Base-by-base conservation (phyloP, 192 early-diverging fungal genomes). In the Coemansia sp. region DNA sequence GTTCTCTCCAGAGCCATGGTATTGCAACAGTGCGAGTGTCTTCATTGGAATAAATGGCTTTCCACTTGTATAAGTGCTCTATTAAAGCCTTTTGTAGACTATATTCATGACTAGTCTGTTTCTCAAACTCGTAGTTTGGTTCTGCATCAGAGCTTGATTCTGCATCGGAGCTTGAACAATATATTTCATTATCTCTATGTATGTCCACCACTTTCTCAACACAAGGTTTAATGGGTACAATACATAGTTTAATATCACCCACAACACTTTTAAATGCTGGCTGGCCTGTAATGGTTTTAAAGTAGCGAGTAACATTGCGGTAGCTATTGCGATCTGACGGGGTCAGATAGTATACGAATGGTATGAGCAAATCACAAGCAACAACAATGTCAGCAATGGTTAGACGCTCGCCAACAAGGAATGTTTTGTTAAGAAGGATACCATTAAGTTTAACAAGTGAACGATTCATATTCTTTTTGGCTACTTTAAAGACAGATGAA, bases 31-130 rank as follows among this genome's bases (percentile, higher is more conserved):
- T 90, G 69, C 85, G 83, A 73, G 94, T 94, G 58, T 95, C 89
- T 85, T 95, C 94, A 91, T 98, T 98, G 61, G 94, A 96, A 89
- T 98, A 98, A 84, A 93, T 89, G 64, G 94, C 91, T 88, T 98
- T 98, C 95, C 95, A 98, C 69, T 91, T 90, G 65, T 98, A 20
- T 20, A 20, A 20, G 20, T 1, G 20, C 20, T 1, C 20, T 20
- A 20, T 20, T 20, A 20, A 20, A 20, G 20, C 20, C 20, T 20
- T 20, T 20, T 20, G 20, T 20, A 20, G 20, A 20, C 20, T 20
- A 20, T 20, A 20, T 20, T 20, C 20, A 20, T 20, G 20, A 20
- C 20, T 20, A 20, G 20, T 20, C 20, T 20, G 20, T 20, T 20
- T 20, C 20, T 20, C 20, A 20, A 20, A 20, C 1, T 20, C 20